phyloP scores from a whole-genome alignment of 495 filamentous ascomycete genomes.

The Daldinia vernicosa region DNA sequence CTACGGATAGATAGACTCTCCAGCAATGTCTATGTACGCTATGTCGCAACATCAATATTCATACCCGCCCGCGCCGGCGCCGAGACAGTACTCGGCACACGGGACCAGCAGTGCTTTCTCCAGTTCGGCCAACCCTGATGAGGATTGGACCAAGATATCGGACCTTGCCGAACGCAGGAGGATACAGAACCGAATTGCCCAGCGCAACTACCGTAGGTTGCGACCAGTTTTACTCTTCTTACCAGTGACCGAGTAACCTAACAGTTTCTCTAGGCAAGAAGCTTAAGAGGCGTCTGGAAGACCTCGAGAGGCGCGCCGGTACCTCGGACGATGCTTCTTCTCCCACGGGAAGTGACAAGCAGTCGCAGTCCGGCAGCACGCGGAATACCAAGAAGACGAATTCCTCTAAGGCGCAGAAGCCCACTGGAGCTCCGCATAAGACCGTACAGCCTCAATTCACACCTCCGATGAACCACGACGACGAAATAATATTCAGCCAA shows the following conservation, averaged over 20 bases:
- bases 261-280: conserved; percentile 80
- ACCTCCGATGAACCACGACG: conserved; percentile 62
- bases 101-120: conserved; percentile 96
- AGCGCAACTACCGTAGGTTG: conserved; percentile 95
- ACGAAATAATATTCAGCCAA: conserved; percentile 58
- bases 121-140: conserved; percentile 93
- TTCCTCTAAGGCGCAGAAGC: conserved; percentile 56
- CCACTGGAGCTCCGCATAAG: conserved; percentile 48
- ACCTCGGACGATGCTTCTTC: conserved; percentile 75
- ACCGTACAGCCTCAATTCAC: conserved; percentile 76
- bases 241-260: conserved; percentile 15
- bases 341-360: conserved; percentile 56
- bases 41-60: conserved; percentile 56
- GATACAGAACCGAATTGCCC: conserved; percentile 97
- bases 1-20: neutral
- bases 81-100: conserved; percentile 72
- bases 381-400: conserved; percentile 59
- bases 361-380: conserved; percentile 58
- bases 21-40: conserved; percentile 50
- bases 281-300: conserved; percentile 96
- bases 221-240: neutral
- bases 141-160: conserved; percentile 99
- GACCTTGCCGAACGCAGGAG: conserved; percentile 92
- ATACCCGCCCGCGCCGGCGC: conserved; percentile 52
- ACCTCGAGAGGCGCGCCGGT: conserved; percentile 90